These are phyloP conservation scores for Cichorium intybus DNA, from an alignment of 140 eudicot genomes.

Conservation along the genomic window DNA sequence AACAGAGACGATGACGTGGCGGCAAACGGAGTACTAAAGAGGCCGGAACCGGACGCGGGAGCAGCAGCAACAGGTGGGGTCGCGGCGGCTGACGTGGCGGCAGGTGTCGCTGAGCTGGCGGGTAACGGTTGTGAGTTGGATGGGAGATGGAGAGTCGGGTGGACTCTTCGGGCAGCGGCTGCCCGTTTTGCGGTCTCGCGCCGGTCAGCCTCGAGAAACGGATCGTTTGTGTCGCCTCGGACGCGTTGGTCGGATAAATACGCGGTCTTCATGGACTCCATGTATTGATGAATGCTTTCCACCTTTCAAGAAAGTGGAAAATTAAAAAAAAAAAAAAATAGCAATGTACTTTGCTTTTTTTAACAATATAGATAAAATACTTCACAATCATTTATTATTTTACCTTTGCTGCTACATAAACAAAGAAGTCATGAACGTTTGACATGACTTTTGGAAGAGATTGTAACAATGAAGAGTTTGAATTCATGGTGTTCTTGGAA, in stretches of 20 bases:
- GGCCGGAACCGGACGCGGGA: conserved; percentile 47
- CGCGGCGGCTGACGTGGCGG: conserved; percentile 21
- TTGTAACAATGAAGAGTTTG: conserved; percentile 62
- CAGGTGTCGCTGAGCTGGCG: conserved; percentile 63
- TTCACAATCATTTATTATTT: too few species aligned
- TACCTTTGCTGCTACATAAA: conserved; percentile 99
- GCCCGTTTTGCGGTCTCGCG: conserved; percentile 88
- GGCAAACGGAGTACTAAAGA: conserved; percentile 66
- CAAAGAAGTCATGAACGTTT: conserved; percentile 92
- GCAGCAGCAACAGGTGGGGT: conserved; percentile 55
- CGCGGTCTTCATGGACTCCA: conserved; percentile 96
- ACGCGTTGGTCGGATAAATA: conserved; percentile 91
- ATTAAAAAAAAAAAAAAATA: neutral
- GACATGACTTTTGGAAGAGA: conserved; percentile 94
- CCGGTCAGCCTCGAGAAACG: conserved; percentile 95
- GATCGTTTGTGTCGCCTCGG: conserved; percentile 78
- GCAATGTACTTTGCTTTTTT: neutral
- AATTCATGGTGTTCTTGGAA: conserved; percentile 44
- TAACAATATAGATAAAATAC: too few species aligned
- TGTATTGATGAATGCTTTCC: conserved; percentile 95
- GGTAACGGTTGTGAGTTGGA: conserved; percentile 58
- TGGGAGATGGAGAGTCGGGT: conserved; percentile 88
- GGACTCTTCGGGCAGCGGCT: conserved; percentile 92
- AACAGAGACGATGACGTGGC: conserved; percentile 61
- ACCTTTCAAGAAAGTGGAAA: too few species aligned